Conservation (phyloP, 192 early-diverging fungal species). For the Linderina pennispora region DNA sequence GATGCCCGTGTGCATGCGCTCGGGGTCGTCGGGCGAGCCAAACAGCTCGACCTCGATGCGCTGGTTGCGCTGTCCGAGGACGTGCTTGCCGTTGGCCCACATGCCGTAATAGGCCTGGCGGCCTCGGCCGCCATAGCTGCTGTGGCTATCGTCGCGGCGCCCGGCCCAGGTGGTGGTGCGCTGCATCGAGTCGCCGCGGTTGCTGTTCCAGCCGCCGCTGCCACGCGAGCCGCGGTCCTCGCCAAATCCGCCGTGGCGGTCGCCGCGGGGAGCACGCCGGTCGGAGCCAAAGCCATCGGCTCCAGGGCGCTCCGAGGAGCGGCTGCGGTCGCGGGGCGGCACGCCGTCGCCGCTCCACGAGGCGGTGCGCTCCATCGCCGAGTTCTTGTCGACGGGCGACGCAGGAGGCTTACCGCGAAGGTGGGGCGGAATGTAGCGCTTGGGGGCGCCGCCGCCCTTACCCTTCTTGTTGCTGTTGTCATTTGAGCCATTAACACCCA, state of each 20-base stretch:
- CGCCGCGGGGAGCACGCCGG: constrained; percentile 30
- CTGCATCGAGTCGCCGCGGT: constrained; percentile 29
- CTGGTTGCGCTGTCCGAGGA: constrained; percentile 70
- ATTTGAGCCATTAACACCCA: constrained; percentile 58
- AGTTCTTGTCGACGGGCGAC: constrained; percentile 32
- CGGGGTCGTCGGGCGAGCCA: constrained; percentile 63
- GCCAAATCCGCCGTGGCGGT: constrained; percentile 33
- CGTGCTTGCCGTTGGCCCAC: constrained; percentile 76
- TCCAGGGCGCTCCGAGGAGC: constrained; percentile 24
- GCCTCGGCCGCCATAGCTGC: constrained; percentile 15
- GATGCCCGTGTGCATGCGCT: constrained; percentile 83
- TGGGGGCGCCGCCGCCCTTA: constrained; percentile 7
- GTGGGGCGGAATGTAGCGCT: constrained; percentile 65
- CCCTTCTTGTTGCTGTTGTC: constrained; percentile 17
- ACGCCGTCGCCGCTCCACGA: constrained; percentile 47
- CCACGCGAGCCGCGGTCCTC: constrained; percentile 43
- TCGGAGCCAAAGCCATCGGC: constrained; percentile 10
- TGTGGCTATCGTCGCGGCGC: constrained; percentile 31
- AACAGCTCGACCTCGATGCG: constrained; percentile 78
- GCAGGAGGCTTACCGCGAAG: constrained; percentile 51
- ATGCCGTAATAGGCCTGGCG: constrained; percentile 50
- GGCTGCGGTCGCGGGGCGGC: constrained; percentile 39
- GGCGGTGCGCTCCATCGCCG: constrained; percentile 46
- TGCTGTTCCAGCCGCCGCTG: constrained; percentile 20
- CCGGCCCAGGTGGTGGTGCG: constrained; percentile 51